phyloP scores from a whole-genome alignment of 2,329 filamentous ascomycete species.

The Aspergillus uvarum region DNA sequence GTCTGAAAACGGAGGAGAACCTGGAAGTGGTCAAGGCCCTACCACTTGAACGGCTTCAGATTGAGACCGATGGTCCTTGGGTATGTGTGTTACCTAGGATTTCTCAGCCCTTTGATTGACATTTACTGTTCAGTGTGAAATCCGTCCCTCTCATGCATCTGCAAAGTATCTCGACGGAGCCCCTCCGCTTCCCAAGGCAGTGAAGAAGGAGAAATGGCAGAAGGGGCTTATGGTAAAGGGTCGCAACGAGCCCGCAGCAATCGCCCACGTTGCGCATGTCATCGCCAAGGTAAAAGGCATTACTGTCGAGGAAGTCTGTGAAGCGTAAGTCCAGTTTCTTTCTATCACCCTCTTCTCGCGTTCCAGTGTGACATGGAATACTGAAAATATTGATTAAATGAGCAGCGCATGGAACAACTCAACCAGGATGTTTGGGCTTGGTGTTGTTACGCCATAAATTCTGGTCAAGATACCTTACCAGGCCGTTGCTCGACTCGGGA shows the following conservation, averaged over 20 bases:
- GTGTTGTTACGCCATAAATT: constrained; percentile 38
- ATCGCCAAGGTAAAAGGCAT: constrained; percentile 84
- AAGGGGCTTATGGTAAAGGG: constrained; percentile 90
- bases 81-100: constrained; percentile 24
- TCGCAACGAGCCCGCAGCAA: constrained; percentile 87
- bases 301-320: constrained; percentile 75
- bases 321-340: constrained; percentile 57
- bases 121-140: constrained; percentile 66
- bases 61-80: constrained; percentile 97
- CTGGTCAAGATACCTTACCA: background rate
- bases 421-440: constrained; percentile 73
- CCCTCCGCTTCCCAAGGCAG: constrained; percentile 71
- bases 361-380: background rate
- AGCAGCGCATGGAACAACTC: constrained; percentile 75
- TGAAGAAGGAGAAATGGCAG: constrained; percentile 96
- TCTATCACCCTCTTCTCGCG: background rate
- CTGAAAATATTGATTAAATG: constrained; percentile 22
- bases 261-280: constrained; percentile 82
- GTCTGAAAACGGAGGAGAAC: constrained; percentile 91
- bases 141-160: constrained; percentile 82
- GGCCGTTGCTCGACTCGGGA: background rate
- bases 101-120: background rate
- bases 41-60: constrained; percentile 76
- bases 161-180: constrained; percentile 70
- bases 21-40: constrained; percentile 78